Conservation (phyloP, 208 protist genomes). For the Strigomonas galati region DNA sequence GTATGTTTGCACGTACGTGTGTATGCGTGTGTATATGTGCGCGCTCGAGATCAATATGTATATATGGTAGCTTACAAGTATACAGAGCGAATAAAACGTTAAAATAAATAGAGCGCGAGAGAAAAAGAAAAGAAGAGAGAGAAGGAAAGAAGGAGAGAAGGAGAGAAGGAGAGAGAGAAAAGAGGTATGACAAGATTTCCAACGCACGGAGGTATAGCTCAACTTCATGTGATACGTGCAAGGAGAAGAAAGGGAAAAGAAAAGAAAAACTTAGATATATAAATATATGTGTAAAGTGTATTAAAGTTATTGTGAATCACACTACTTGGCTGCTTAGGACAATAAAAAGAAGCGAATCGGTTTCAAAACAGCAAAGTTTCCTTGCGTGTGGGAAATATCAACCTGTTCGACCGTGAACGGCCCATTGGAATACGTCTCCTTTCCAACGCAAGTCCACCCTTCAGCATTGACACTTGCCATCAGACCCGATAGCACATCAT, state of each 20-base stretch:
- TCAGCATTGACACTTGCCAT: constrained; percentile 42
- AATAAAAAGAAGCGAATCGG: not conserved
- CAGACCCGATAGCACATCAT: constrained; percentile 26
- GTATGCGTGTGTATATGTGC: too few species aligned
- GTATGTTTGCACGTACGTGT: too few species aligned
- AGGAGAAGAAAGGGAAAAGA: not conserved
- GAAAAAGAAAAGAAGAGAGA: constrained; percentile 1
- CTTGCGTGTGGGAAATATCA: not conserved
- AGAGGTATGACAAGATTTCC: not conserved
- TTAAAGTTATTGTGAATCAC: not conserved
- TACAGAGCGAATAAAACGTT: too few species aligned
- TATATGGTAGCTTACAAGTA: too few species aligned
- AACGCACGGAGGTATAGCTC: not conserved
- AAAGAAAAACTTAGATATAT: not conserved
- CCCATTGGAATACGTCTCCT: constrained; percentile 25
- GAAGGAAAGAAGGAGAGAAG: not conserved
- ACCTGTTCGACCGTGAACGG: constrained; percentile 25
- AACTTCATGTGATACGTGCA: not conserved
- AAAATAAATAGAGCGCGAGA: too few species aligned
- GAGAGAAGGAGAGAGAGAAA: constrained; percentile 5
- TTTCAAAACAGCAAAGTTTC: not conserved
- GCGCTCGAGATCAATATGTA: too few species aligned
- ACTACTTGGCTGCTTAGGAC: not conserved
- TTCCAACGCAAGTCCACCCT: constrained; percentile 50
- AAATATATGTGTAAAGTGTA: not conserved